Percentiles rank a stretch among this genome's conserved stretches.
Evolutionary conservation across 1,284 basidiomycete species (phyloP).

Genomic region (Melampsora americana): DNA sequence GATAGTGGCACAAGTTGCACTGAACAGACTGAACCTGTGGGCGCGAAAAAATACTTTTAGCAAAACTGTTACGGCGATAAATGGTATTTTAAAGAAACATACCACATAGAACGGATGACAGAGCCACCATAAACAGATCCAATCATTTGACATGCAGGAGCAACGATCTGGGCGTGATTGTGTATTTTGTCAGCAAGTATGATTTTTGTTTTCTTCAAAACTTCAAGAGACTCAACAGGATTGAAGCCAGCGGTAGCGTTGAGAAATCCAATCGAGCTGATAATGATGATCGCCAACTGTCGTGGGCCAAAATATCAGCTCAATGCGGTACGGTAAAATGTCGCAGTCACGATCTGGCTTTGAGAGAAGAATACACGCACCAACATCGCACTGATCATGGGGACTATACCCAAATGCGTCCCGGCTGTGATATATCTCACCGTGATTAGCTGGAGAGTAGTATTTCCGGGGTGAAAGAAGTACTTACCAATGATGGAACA

Average conservation of each 20-base stretch:
- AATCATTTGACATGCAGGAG: conserved; percentile 45
- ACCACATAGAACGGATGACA: conserved; percentile 44
- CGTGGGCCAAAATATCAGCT: background rate
- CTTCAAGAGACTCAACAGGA: conserved; percentile 23
- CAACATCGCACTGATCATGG: conserved; percentile 26
- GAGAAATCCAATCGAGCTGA: conserved; percentile 43
- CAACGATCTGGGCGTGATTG: conserved; percentile 25
- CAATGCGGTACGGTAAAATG: background rate
- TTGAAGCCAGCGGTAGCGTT: conserved; percentile 44
- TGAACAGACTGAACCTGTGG: conserved; percentile 43
- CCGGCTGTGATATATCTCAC: conserved; percentile 6
- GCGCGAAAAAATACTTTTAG: background rate
- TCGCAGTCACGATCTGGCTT: background rate
- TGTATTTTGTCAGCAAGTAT: too few species aligned
- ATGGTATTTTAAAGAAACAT: background rate
- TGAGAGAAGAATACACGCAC: conserved; percentile 7
- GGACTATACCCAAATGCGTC: conserved; percentile 22
- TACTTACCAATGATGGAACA: conserved; percentile 39
- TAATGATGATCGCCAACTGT: conserved; percentile 24
- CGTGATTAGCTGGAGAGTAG: background rate
- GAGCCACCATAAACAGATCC: conserved; percentile 43
- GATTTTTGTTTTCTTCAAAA: background rate
- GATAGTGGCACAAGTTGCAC: conserved; percentile 42
- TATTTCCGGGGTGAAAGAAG: background rate
- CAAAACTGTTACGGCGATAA: too few species aligned